Evolutionary conservation across 306 rosid genomes (phyloP).

Genomic region (Lathyrus aphaca): DNA sequence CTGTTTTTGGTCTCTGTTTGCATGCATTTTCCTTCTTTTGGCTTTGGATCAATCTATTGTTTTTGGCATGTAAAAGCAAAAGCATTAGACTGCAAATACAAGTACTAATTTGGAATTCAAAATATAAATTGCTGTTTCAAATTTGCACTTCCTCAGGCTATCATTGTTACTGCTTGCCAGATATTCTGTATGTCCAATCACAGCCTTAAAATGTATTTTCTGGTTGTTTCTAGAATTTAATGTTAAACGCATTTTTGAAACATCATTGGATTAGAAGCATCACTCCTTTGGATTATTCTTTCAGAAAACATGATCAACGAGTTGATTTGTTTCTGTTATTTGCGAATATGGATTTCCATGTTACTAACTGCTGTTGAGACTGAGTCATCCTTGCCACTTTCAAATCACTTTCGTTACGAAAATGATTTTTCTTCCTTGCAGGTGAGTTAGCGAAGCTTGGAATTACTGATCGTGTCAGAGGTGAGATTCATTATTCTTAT

Average conservation of each 20-base stretch:
- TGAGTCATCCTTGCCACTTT: conserved; percentile 16
- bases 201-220: conserved; percentile 22
- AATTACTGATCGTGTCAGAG: conserved; percentile 83
- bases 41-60: conserved; percentile 30
- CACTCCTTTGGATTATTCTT: conserved; percentile 13
- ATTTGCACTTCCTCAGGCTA: conserved; percentile 14
- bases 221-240: conserved; percentile 28
- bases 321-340: conserved; percentile 32
- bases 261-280: conserved; percentile 15
- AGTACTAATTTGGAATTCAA: conserved; percentile 34
- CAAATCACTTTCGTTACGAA: conserved; percentile 18
- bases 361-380: conserved; percentile 22
- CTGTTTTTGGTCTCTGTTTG: conserved; percentile 13
- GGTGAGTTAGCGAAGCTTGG: conserved; percentile 93
- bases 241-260: conserved; percentile 31
- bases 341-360: conserved; percentile 30
- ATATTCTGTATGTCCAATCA: conserved; percentile 26
- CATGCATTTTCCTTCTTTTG: conserved; percentile 28
- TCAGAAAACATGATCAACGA: conserved; percentile 19
- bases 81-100: conserved; percentile 24
- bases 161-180: not conserved
- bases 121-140: conserved; percentile 20
- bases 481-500: conserved; percentile 55
- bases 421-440: conserved; percentile 49
- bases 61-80: not conserved